Evolutionary conservation across 2,329 filamentous ascomycete species (phyloP), one percentile per base, ranked within the genome.

Genomic region (Nemania sp.): DNA sequence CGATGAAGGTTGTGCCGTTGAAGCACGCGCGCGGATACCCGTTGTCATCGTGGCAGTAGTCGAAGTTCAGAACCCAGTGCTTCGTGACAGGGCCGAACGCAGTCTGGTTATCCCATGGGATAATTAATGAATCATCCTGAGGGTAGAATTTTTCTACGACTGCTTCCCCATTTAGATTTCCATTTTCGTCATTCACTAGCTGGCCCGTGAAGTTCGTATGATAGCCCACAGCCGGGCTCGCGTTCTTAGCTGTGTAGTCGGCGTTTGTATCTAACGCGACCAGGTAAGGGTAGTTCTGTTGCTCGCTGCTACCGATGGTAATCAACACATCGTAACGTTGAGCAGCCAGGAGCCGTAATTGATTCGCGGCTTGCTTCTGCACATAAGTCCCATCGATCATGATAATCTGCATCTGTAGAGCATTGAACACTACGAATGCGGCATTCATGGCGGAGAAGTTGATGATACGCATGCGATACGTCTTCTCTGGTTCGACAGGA

Each of bases 1-100:
- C 57, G n/a, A 87, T 79, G 65, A 89, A 91, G 6, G 86, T 86
- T 39, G 83, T 71, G 60, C 82, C 80, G 70, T 90, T 91, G 70
- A 86, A 76, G 64, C 76, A 82, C 9, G 79, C 77, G 23, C 89
- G 87, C 52, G 79, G 80, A 24, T 81, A 79, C 6, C 83, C 83
- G 60, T 89, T 81, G 23, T 70, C 74, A 37, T 90, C 80, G 22
- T 79, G 75, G 66, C 83, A 80, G 73, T 86, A 86, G 42, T 70
- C 64, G 52, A 84, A 79, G 65, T 75, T 72, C 4, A 89, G 75
- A 17, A 75, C 75, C 59, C 89, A 76, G 14, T 78, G 76, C 63
- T 80, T 75, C 65, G 81, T 76, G 2, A 84, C 80, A 0, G 79
- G 69, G 7, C 76, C 74, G n/a, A 77, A 75, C 1, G 82, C 72